Conservation (phyloP, 768 basidiomycete genomes). For the Calvatia gigantea region DNA sequence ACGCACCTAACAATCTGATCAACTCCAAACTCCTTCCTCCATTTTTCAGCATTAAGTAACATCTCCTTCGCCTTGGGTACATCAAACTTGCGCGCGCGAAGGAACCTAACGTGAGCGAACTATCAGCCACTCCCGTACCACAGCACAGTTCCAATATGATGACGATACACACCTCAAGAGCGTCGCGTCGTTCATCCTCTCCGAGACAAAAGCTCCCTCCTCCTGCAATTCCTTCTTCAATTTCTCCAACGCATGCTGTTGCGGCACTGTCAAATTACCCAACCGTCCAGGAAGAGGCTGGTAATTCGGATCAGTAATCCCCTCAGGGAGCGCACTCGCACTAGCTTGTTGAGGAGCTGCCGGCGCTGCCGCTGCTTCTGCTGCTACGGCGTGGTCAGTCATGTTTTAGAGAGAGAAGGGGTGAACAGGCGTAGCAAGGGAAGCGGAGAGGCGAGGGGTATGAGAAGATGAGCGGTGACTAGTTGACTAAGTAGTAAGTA, state of each 20-base stretch:
- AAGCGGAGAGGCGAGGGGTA: background rate
- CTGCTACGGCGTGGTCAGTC: background rate
- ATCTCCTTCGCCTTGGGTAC: conserved; percentile 77
- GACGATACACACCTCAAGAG: conserved; percentile 52
- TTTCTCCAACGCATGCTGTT: conserved; percentile 67
- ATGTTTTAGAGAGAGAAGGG: background rate
- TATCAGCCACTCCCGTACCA: background rate
- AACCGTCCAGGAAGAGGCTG: conserved; percentile 68
- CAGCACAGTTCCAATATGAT: background rate
- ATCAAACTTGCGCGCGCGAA: conserved; percentile 93
- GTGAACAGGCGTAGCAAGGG: background rate
- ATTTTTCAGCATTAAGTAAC: conserved; percentile 78
- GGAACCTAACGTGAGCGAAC: conserved; percentile 51
- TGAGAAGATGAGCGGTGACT: no score
- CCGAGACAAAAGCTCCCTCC: conserved; percentile 56
- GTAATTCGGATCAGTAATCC: conserved; percentile 62
- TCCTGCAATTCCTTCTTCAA: conserved; percentile 64
- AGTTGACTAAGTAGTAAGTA: no score
- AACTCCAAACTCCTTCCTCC: conserved; percentile 84
- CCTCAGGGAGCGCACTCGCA: conserved; percentile 53
- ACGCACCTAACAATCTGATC: conserved; percentile 69
- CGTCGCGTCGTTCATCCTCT: conserved; percentile 67
- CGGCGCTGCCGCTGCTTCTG: conserved; percentile 1
- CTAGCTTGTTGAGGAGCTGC: conserved; percentile 34
- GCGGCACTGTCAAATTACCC: conserved; percentile 68